Evolutionary conservation across 83 land plant species (phyloP).

Genomic region (Thuja plicata): DNA sequence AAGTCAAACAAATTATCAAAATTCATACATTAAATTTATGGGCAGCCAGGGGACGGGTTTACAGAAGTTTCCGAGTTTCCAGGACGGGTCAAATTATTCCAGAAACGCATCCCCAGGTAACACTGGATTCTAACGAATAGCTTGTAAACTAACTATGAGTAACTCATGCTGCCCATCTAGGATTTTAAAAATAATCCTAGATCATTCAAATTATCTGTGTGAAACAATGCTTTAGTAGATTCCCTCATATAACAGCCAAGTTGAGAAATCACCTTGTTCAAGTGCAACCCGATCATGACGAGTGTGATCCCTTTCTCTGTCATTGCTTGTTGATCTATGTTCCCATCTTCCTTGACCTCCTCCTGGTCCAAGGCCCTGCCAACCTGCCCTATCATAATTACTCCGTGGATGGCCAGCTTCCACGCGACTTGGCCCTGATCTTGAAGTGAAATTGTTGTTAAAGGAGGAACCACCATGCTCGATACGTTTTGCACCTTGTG

Average conservation of each 20-base stretch:
- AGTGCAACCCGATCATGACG: constrained; percentile 48
- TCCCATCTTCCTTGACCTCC: constrained; percentile 51
- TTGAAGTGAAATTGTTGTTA: not conserved
- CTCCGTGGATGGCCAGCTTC: constrained; percentile 43
- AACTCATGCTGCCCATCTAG: not conserved
- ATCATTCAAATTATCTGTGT: not conserved
- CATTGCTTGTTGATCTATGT: constrained; percentile 40
- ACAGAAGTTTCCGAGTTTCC: too few species aligned
- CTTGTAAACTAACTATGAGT: not conserved
- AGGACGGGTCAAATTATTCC: too few species aligned
- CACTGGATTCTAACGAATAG: not conserved
- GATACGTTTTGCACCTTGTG: constrained; percentile 34
- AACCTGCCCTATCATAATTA: constrained; percentile 12
- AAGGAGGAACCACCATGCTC: constrained; percentile 43
- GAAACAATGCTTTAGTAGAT: not conserved
- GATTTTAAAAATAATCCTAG: not conserved
- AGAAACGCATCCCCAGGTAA: too few species aligned
- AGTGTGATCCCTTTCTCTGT: constrained; percentile 41
- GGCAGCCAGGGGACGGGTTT: too few species aligned
- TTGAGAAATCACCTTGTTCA: constrained; percentile 5
- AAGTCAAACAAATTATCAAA: too few species aligned
- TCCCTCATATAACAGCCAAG: not conserved
- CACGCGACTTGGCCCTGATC: constrained; percentile 24
- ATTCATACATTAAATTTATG: too few species aligned
- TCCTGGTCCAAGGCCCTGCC: constrained; percentile 8